phyloP scores from a whole-genome alignment of 1,139 yeast genomes.

The Trichomonascaceae sp. region DNA sequence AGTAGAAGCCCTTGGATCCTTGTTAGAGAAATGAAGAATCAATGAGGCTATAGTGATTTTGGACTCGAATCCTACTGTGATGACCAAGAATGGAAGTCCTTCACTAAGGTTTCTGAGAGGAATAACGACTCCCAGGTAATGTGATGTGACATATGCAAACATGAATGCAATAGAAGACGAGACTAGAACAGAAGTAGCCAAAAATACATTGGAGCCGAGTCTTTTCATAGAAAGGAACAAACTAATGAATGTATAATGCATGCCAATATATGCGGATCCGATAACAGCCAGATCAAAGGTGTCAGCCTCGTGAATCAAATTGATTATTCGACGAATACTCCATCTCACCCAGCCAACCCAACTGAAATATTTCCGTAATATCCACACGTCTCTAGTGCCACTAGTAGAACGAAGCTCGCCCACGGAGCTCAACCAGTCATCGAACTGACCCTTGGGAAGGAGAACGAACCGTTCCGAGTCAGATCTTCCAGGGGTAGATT shows the following conservation, averaged over 20 bases:
- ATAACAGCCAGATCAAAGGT: slow-evolving; percentile 79
- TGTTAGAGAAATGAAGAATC: slow-evolving; percentile 36
- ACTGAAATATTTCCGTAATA: slow-evolving; percentile 56
- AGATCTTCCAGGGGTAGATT: slow-evolving; percentile 10
- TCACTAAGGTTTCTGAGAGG: slow-evolving; percentile 76
- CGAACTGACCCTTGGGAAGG: slow-evolving; percentile 35
- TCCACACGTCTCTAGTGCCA: slow-evolving; percentile 57
- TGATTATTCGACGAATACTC: slow-evolving; percentile 42
- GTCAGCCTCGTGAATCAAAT: slow-evolving; percentile 69
- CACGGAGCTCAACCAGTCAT: slow-evolving; percentile 32
- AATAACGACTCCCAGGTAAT: slow-evolving; percentile 41
- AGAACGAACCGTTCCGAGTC: slow-evolving; percentile 29
- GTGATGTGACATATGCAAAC: slow-evolving; percentile 68
- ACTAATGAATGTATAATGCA: slow-evolving; percentile 79
- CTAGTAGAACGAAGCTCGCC: slow-evolving; percentile 35
- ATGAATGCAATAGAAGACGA: slow-evolving; percentile 84
- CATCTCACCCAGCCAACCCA: slow-evolving; percentile 56
- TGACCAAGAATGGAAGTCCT: slow-evolving; percentile 90
- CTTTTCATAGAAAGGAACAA: slow-evolving; percentile 74
- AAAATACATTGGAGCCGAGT: slow-evolving; percentile 84
- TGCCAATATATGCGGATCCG: slow-evolving; percentile 77
- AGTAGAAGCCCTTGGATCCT: slow-evolving; percentile 31
- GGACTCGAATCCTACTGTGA: slow-evolving; percentile 88
- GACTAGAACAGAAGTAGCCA: slow-evolving; percentile 73
- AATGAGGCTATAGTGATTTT: slow-evolving; percentile 70